Conservation (phyloP, 2,329 filamentous ascomycete species). For the Cordyceps tenuipes region DNA sequence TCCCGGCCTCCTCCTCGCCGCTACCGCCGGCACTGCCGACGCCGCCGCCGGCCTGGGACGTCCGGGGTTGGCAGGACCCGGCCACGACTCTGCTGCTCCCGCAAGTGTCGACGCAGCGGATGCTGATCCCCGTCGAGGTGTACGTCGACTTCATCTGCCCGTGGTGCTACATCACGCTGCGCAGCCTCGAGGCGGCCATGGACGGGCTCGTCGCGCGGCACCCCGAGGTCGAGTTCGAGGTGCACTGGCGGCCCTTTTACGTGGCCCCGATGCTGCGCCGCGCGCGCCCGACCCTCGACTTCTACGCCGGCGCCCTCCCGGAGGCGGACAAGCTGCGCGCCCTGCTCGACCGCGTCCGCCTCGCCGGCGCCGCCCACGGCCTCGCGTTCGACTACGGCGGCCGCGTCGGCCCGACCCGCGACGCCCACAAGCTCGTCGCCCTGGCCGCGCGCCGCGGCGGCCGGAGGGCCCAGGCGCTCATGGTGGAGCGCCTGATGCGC, state of each 20-base stretch:
- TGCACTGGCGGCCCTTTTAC: constrained; percentile 40
- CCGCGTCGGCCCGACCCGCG: constrained; percentile 34
- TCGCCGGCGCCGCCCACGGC: constrained; percentile 26
- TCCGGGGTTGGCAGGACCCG: background rate
- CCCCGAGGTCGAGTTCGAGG: constrained; percentile 36
- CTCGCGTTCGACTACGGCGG: constrained; percentile 35
- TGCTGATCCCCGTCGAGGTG: constrained; percentile 30
- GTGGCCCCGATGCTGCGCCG: constrained; percentile 29
- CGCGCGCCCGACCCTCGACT: constrained; percentile 19
- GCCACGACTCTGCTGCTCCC: background rate
- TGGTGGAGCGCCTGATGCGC: constrained; percentile 34
- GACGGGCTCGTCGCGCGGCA: constrained; percentile 29
- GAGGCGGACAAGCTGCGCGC: constrained; percentile 20
- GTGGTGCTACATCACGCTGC: constrained; percentile 43
- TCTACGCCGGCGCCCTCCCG: constrained; percentile 31
- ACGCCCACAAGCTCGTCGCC: constrained; percentile 39
- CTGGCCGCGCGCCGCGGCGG: constrained; percentile 28
- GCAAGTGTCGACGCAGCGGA: constrained; percentile 8
- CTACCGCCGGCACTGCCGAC: background rate
- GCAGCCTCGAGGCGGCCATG: constrained; percentile 38
- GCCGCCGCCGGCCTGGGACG: background rate
- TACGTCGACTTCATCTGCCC: constrained; percentile 44
- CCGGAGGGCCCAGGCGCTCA: constrained; percentile 27
- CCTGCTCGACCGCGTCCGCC: constrained; percentile 24
- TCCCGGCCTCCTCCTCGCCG: background rate